phyloP scores from a whole-genome alignment of 2,329 filamentous ascomycete species.

The Penicillium decumbens region DNA sequence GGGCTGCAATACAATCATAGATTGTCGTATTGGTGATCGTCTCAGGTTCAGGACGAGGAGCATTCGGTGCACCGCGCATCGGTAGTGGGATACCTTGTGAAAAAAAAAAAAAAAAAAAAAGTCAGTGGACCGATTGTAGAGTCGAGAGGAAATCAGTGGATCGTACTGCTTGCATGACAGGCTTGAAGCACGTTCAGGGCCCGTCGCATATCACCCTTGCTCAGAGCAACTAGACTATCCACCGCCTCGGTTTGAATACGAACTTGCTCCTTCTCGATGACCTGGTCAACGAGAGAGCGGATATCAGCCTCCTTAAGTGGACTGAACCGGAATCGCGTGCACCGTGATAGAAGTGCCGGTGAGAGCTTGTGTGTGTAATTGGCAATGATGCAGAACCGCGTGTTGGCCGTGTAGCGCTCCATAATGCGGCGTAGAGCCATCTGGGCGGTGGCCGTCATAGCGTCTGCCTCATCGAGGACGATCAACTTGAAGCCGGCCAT shows the following conservation, averaged over 20 bases:
- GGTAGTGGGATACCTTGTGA: constrained; percentile 62
- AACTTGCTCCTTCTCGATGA: constrained; percentile 80
- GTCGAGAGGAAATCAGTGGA: background rate
- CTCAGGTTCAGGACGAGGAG: constrained; percentile 62
- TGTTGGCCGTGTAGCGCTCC: constrained; percentile 99
- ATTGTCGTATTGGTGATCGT: constrained; percentile 87
- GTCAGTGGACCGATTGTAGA: background rate
- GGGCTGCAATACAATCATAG: constrained; percentile 95
- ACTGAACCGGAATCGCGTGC: constrained; percentile 91
- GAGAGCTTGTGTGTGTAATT: constrained; percentile 99
- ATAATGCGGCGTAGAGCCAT: constrained; percentile 96
- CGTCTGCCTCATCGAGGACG: constrained; percentile 96
- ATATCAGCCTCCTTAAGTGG: constrained; percentile 89
- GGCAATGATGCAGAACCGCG: constrained; percentile 94
- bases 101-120: background rate
- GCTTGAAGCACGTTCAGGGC: constrained; percentile 94
- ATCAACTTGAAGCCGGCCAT: constrained; percentile 89
- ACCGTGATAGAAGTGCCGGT: constrained; percentile 84
- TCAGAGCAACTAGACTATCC: constrained; percentile 77
- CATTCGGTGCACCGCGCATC: constrained; percentile 55
- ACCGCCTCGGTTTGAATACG: constrained; percentile 76
- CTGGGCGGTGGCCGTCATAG: constrained; percentile 97
- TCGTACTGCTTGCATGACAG: constrained; percentile 84
- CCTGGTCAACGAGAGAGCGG: constrained; percentile 75
- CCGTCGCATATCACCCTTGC: constrained; percentile 92